Conservation (phyloP, 768 basidiomycete genomes). For the Boletus patriciae region DNA sequence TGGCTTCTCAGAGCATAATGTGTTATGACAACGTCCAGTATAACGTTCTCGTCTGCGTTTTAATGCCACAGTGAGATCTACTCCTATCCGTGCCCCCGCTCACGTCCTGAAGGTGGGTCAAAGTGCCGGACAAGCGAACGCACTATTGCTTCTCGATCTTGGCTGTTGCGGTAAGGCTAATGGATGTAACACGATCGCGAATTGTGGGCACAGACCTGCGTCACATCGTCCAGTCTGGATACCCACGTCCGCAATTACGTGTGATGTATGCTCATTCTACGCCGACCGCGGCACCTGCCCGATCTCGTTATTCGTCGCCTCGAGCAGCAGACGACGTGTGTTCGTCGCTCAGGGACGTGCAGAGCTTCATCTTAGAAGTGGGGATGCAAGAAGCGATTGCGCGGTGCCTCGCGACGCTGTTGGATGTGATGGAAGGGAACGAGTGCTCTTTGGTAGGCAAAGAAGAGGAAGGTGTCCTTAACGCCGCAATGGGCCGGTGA, state of each 20-base stretch:
- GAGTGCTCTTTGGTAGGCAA: not conserved
- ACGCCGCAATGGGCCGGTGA: not conserved
- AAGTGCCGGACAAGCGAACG: not conserved
- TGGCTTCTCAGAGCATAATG: not conserved
- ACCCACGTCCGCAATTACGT: not conserved
- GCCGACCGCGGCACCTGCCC: not conserved
- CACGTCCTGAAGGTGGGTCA: not conserved
- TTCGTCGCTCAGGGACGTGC: not conserved
- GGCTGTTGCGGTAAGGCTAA: conserved; percentile 6
- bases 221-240: not conserved
- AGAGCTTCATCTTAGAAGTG: not conserved
- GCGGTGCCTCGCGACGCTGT: not conserved
- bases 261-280: not conserved
- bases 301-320: not conserved
- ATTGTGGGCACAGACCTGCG: conserved; percentile 8
- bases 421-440: not conserved
- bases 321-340: not conserved
- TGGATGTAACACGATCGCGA: not conserved
- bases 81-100: not conserved
- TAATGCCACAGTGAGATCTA: not conserved
- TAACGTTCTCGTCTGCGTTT: not conserved
- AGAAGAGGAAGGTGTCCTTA: not conserved
- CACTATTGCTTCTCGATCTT: conserved; percentile 1
- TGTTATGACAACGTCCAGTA: not conserved
- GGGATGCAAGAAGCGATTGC: not conserved